These are phyloP conservation scores for Fomitopsis pinicola DNA, from an alignment of 1,284 basidiomycete genomes.

Conservation along the genomic window DNA sequence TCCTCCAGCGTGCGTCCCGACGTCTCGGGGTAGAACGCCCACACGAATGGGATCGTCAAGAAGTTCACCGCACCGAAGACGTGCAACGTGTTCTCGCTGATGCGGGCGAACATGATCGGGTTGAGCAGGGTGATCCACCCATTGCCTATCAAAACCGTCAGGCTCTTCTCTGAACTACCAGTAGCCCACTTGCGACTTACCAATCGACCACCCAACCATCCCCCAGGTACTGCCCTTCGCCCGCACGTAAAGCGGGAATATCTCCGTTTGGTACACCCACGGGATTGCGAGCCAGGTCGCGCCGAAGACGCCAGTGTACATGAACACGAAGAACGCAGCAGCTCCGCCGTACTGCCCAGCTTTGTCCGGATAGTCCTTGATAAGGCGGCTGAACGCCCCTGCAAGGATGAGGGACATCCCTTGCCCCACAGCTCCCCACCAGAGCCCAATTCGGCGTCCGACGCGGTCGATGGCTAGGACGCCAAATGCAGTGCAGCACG, in stretches of 20 bases:
- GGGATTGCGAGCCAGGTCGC: conserved; percentile 60
- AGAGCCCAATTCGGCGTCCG: conserved; percentile 43
- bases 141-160: conserved; percentile 10
- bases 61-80: conserved; percentile 46
- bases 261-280: conserved; percentile 41
- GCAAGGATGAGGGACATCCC: conserved; percentile 38
- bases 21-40: conserved; percentile 49
- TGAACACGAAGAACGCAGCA: conserved; percentile 44
- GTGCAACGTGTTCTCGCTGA: conserved; percentile 38
- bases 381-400: conserved; percentile 39
- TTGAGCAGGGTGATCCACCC: conserved; percentile 32
- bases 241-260: conserved; percentile 61
- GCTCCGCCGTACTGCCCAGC: conserved; percentile 42
- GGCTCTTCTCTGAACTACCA: background rate
- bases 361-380: conserved; percentile 40
- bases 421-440: conserved; percentile 39
- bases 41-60: conserved; percentile 42
- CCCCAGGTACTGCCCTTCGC: conserved; percentile 54
- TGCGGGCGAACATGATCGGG: conserved; percentile 32
- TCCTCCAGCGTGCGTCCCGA: conserved; percentile 50
- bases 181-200: conserved; percentile 27
- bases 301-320: conserved; percentile 45
- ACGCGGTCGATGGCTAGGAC: conserved; percentile 44
- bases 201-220: conserved; percentile 48
- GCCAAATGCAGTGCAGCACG: conserved; percentile 39